Base-by-base conservation (phyloP, 1,284 basidiomycete genomes). In the Rhodotorula sp. region DNA sequence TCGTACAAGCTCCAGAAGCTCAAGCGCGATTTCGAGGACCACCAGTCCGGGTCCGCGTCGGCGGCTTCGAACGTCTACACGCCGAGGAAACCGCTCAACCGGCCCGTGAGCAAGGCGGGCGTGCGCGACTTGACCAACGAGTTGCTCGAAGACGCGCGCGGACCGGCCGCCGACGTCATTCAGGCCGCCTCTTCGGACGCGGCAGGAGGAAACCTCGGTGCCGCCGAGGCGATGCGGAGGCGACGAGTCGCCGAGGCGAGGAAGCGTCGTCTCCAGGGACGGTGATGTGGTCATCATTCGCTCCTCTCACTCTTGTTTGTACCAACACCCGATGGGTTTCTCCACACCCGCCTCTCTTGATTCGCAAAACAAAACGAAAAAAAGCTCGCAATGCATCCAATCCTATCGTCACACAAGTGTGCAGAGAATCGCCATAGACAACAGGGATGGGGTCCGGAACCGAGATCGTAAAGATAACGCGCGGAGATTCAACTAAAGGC, bases 171-270 rank as follows among this genome's bases (percentile, higher is more conserved):
- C 45, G 48, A 31, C 48, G 26, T 67, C 45, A 62, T 71, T 23
- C 38, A 60, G 38, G 70, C 66, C 31, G 47, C n/a, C n/a, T n/a
- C n/a, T n/a, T n/a, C n/a, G n/a, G n/a, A n/a, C n/a, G n/a, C n/a
- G n/a, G n/a, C n/a, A n/a, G n/a, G n/a, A n/a, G n/a, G n/a, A 16
- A 26, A 54, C 15, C 55, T 56, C 23, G 43, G 49, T 10, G 63
- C 31, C 43, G 54, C 49, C 21, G 59, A 68, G 59, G 55, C 59
- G 21, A 64, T 68, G 66, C 48, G 63, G 28, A 49, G 54, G n/a
- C 48, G 70, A 18, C 43, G 66, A 10, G 63, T 71, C 14, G 63
- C 60, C 14, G 66, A 67, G 43, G 70, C 66, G 59, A 62, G 66
- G 66, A 54, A 60, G 70, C 65, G 66, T 60, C 54, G 70, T 48